Evolutionary conservation across 192 early-diverging fungal species (phyloP).

Genomic region (Ambispora gerdemannii): DNA sequence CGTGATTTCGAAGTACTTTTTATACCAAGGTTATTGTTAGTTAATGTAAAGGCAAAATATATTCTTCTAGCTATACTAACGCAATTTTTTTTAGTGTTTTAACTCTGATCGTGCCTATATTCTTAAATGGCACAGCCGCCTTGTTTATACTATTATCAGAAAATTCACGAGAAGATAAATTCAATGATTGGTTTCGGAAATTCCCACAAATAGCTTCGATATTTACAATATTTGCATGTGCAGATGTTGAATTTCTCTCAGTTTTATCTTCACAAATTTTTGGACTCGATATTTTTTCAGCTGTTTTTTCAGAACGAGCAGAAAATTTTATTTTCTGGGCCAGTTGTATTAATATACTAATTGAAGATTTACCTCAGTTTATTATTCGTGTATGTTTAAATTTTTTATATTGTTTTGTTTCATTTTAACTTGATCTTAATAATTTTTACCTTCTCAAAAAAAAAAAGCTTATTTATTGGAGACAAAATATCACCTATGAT

Average conservation of each 20-base stretch:
- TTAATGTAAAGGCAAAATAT: neutral
- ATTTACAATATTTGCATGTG: conserved; percentile 22
- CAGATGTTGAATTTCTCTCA: conserved; percentile 8
- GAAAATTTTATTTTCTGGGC: conserved; percentile 13
- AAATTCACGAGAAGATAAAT: no score
- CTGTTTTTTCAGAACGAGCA: neutral
- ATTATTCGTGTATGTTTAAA: conserved; percentile 19
- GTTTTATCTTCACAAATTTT: neutral
- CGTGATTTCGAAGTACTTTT: no score
- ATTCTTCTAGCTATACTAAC: no score
- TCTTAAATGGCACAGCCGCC: no score
- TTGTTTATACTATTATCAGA: no score
- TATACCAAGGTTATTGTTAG: no score
- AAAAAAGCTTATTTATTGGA: no score
- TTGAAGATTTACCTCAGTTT: conserved; percentile 27
- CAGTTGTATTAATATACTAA: neutral
- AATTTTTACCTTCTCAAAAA: no score
- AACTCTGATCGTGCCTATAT: no score
- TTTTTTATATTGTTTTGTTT: neutral
- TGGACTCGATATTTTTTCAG: conserved; percentile 7
- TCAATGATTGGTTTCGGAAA: no score
- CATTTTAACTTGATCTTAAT: neutral
- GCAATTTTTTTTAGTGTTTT: no score
- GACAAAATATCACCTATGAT: neutral
- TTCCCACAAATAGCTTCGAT: neutral